Base-by-base conservation (phyloP, 2,329 filamentous ascomycete species). In the Cladophialophora bantiana region DNA sequence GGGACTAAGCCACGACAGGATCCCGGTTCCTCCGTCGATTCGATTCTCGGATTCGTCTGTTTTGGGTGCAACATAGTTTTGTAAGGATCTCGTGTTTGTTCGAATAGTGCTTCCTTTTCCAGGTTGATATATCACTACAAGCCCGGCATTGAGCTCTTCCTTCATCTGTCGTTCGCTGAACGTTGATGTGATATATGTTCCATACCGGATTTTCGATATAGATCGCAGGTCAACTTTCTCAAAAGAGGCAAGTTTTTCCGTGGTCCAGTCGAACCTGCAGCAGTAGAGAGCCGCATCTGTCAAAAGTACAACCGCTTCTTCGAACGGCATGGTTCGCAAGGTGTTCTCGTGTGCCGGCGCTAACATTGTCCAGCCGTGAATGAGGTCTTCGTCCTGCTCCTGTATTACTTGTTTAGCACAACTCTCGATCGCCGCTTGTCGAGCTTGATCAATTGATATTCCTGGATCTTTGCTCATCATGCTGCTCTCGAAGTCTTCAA, bases 391-490 rank as follows among this genome's bases (percentile, higher is more conserved):
- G 1, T 84, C 83, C n/a, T 89, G 87, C 69, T 96, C 90, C 34
- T 89, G 89, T 52, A 98, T 89, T 4, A 96, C 94, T 45, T 96
- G 91, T 73, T 91, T 92, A 71, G 92, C 89, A 72, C 91, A 94
- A 2, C 91, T 90, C 73, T 97, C 94, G 69, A 98, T 94, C 7
- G 95, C 95, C 70, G 92, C 90, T 76, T 96, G 91, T 48, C 94
- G 87, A 76, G 97, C 89, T 73, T 90, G 93, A 40, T 88, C 84
- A 76, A 97, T 88, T 1, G 94, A 96, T 13, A 98, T 88, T 0
- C 93, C 93, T 13, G 94, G 94, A 75, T 99, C 95, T 54, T 92
- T 90, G 52, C 89, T 94, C 86, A 94, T 96, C 88, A 99, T 93
- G 72, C 94, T 91, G 15, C 90, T 88, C 75, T 97, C 93, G 70